Base-by-base conservation (phyloP, 1,284 basidiomycete species). In the Pseudozyma flocculosa region DNA sequence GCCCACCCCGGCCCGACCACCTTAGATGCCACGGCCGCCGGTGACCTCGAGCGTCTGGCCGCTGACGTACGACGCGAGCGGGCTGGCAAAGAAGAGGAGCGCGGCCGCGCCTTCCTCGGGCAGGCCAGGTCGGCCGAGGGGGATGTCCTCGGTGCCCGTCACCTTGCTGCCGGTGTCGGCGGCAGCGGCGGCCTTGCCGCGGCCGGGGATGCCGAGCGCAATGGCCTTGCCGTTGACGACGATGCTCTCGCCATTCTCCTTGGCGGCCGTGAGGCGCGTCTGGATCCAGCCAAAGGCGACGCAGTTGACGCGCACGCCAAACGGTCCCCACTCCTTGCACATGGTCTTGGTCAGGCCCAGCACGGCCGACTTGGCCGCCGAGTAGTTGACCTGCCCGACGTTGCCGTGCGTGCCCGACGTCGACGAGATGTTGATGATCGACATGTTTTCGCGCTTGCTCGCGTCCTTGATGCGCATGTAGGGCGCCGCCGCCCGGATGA, bases 301-400 rank as follows among this genome's bases (percentile, higher is more conserved):
- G 2, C 87, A 87, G 80, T 91, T 90, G 41, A 60, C 65, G 14
- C 72, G 85, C 11, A 91, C 88, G 66, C 86, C 86, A 76, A 88
- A 91, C 7, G 81, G 78, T 50, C 90, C 89, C 89, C 89, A 92
- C 77, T 92, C 89, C 78, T 91, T 92, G 52, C 86, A 86, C 64
- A 89, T 85, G 15, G 89, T 91, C 81, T 90, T 90, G 37, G 88
- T 88, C 50, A 91, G 80, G 29, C 89, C 89, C 3, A 56, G 23
- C 4, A 72, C 67, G 38, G 52, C 68, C 2, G 70, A 44, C 50
- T 74, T 74, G 42, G 68, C 70, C 26, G 61, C 67, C 23, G 69
- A 60, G 72, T 91, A 92, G 81, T 92, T 92, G 34, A 83, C 85
- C 78, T 91, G 90, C 2, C 90, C 90, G 47, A 89, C 86, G 52